Percentiles rank a stretch among this genome's conserved stretches.
These are phyloP conservation scores for Bruguiera hainesii DNA, from an alignment of 441 rosid genomes.

Conservation along the genomic window DNA sequence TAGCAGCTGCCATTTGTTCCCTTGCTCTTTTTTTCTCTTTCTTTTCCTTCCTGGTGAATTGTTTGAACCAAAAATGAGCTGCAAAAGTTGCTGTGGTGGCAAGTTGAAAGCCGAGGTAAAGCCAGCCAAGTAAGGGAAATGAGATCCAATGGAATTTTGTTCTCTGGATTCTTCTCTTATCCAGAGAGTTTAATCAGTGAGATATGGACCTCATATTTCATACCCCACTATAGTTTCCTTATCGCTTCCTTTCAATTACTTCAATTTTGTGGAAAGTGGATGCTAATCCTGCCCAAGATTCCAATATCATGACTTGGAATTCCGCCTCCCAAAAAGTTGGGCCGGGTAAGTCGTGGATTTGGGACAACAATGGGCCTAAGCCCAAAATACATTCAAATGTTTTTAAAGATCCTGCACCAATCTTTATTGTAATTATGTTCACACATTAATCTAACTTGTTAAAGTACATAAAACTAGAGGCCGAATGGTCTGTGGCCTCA, in stretches of 20 bases:
- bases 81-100: constrained; percentile 6
- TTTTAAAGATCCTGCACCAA: no score
- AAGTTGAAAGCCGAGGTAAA: constrained; percentile 26
- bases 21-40: background rate
- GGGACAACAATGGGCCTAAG: no score
- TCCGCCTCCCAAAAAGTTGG: no score
- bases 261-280: no score
- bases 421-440: no score
- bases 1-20: constrained; percentile 58
- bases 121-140: constrained; percentile 25
- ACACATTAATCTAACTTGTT: no score
- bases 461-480: no score
- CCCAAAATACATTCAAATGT: no score
- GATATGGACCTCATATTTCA: constrained; percentile 39
- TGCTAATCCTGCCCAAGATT: no score
- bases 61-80: constrained; percentile 15
- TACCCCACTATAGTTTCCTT: constrained; percentile 27
- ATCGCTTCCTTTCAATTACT: constrained; percentile 22
- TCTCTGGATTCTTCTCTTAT: constrained; percentile 60
- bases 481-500: no score
- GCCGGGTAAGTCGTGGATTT: no score
- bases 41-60: background rate
- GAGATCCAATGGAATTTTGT: constrained; percentile 42
- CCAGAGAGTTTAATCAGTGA: constrained; percentile 35
- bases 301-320: no score